Conservation (phyloP, 2,329 filamentous ascomycete species). For the Aspergillus hiratsukae region DNA sequence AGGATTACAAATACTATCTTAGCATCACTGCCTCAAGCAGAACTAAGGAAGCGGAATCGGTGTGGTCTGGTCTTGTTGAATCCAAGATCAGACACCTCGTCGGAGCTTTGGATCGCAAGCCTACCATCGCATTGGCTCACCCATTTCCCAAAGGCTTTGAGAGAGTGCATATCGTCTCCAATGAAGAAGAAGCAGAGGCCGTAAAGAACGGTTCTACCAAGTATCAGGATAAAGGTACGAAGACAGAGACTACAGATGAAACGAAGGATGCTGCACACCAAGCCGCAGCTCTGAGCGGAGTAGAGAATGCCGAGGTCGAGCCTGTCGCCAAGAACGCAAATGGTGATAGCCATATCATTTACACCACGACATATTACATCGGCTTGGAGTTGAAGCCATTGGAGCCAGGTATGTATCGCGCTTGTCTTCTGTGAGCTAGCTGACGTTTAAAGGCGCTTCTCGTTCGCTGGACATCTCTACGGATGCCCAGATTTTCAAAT, state of each 20-base stretch:
- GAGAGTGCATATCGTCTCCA: slow-evolving; percentile 66
- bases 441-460: slow-evolving; percentile 37
- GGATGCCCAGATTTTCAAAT: slow-evolving; percentile 81
- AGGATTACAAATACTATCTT: slow-evolving; percentile 92
- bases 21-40: slow-evolving; percentile 78
- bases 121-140: slow-evolving; percentile 75
- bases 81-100: slow-evolving; percentile 88
- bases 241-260: slow-evolving; percentile 50
- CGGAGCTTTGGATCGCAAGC: slow-evolving; percentile 73
- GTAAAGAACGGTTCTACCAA: slow-evolving; percentile 59
- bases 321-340: slow-evolving; percentile 30
- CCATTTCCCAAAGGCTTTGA: slow-evolving; percentile 93
- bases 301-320: slow-evolving; percentile 37
- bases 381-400: slow-evolving; percentile 75
- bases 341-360: slow-evolving; percentile 54
- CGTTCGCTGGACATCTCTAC: slow-evolving; percentile 57
- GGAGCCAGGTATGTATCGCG: slow-evolving; percentile 58
- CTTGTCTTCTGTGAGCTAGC: slow-evolving; percentile 19
- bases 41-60: slow-evolving; percentile 75
- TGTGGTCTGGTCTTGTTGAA: slow-evolving; percentile 89
- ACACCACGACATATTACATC: slow-evolving; percentile 92
- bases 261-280: slow-evolving; percentile 47
- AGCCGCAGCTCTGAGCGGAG: slow-evolving; percentile 45
- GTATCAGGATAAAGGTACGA: slow-evolving; percentile 53
- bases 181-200: slow-evolving; percentile 57